Percentiles rank a stretch among this genome's conserved stretches.
Evolutionary conservation across 73 alveolate genomes (phyloP).

Genomic region (Symbiodinium natans): DNA sequence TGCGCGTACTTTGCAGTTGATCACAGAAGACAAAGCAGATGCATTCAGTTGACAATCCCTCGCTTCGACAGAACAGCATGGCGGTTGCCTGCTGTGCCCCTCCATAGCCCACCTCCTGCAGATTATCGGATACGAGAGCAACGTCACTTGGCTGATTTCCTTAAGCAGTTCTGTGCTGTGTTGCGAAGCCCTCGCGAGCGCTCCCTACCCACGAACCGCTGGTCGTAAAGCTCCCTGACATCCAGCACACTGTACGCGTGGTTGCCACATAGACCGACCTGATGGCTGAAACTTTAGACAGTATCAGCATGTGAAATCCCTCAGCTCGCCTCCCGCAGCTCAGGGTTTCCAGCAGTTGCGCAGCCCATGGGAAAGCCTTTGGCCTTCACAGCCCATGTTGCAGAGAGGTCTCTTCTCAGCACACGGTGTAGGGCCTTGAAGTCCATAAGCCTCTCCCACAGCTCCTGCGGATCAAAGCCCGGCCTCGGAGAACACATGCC

Average conservation of each 20-base stretch:
- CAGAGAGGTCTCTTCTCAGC: not conserved
- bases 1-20: no score
- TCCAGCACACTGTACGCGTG: slow-evolving; percentile 93
- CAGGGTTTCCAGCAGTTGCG: slow-evolving; percentile 92
- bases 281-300: not conserved
- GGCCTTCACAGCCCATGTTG: not conserved
- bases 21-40: no score
- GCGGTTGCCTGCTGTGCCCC: slow-evolving; percentile 43
- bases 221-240: slow-evolving; percentile 84
- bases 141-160: not conserved
- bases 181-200: no score
- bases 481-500: no score
- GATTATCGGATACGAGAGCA: not conserved
- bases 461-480: slow-evolving; percentile 70
- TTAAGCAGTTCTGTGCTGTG: no score
- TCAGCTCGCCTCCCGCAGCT: slow-evolving; percentile 61
- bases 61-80: not conserved
- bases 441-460: slow-evolving; percentile 55
- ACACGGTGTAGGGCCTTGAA: not conserved
- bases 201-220: slow-evolving; percentile 75
- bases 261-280: slow-evolving; percentile 83
- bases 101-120: slow-evolving; percentile 71
- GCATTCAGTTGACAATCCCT: no score
- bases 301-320: not conserved
- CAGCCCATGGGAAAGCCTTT: slow-evolving; percentile 90